These are phyloP conservation scores for Pestalotiopsis sp. DNA, from an alignment of 2,329 filamentous ascomycete genomes.

Conservation along the genomic window DNA sequence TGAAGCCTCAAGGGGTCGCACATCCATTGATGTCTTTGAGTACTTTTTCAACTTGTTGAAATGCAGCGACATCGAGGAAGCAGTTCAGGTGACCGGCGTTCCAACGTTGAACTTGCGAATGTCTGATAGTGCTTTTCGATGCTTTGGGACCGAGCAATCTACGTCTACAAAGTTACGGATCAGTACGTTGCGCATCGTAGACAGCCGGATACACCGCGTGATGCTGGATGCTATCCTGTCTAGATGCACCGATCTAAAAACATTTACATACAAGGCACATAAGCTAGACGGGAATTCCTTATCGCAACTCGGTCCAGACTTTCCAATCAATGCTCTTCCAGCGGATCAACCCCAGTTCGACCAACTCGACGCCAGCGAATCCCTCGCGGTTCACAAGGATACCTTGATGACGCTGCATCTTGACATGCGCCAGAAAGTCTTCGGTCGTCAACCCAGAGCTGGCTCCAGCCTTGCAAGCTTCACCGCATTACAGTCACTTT, in stretches of 20 bases:
- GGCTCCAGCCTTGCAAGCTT: not conserved
- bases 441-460: not conserved
- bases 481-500: not conserved
- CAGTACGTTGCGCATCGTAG: not conserved
- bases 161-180: not conserved
- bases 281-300: no score
- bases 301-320: no score
- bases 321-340: no score
- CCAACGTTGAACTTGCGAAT: not conserved
- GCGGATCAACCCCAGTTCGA: not conserved
- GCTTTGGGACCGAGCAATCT: not conserved
- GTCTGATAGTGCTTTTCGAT: not conserved
- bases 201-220: not conserved
- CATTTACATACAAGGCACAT: not conserved
- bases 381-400: not conserved
- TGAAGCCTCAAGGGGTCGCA: not conserved
- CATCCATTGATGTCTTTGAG: not conserved
- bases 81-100: not conserved
- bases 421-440: not conserved
- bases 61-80: not conserved
- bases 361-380: not conserved
- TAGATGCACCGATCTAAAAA: not conserved
- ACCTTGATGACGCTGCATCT: not conserved
- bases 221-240: not conserved
- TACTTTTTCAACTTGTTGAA: not conserved